Percentiles rank a stretch among this genome's conserved stretches.
These are phyloP conservation scores for Phytophthora lateralis DNA, from an alignment of 352 stramenopile species.

Conservation along the genomic window DNA sequence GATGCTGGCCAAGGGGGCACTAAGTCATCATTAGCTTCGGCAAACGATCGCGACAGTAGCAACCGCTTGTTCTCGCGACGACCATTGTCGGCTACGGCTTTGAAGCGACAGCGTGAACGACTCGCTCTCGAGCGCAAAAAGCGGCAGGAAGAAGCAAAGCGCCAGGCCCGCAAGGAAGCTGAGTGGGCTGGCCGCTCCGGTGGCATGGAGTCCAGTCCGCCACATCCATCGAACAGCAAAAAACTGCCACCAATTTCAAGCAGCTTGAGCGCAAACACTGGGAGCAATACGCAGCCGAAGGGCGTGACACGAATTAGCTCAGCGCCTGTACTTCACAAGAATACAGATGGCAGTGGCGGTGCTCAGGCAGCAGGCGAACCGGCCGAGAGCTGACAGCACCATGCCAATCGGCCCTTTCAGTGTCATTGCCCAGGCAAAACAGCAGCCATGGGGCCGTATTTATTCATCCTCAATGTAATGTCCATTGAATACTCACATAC, in stretches of 20 bases:
- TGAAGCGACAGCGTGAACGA: conserved; percentile 83
- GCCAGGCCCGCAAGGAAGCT: conserved; percentile 67
- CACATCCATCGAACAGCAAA: conserved; percentile 40
- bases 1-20: conserved; percentile 10
- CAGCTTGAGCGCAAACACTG: conserved; percentile 3
- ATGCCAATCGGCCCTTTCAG: conserved; percentile 17
- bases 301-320: conserved; percentile 62
- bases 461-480: conserved; percentile 36
- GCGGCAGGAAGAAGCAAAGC: conserved; percentile 63
- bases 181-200: conserved; percentile 80
- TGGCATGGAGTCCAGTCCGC: conserved; percentile 62
- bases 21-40: conserved; percentile 30
- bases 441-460: conserved; percentile 10
- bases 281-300: conserved; percentile 21
- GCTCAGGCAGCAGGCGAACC: conserved; percentile 21
- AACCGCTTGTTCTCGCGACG: conserved; percentile 65
- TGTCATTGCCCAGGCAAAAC: conserved; percentile 13
- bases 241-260: conserved; percentile 67
- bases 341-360: conserved; percentile 32
- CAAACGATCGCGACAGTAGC: conserved; percentile 60
- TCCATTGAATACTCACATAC: conserved; percentile 14
- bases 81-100: conserved; percentile 59
- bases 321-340: conserved; percentile 69
- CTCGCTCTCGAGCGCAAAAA: conserved; percentile 61
- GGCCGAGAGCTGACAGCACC: conserved; percentile 20